Evolutionary conservation across 768 basidiomycete species (phyloP).

Genomic region (Mycena venus): DNA sequence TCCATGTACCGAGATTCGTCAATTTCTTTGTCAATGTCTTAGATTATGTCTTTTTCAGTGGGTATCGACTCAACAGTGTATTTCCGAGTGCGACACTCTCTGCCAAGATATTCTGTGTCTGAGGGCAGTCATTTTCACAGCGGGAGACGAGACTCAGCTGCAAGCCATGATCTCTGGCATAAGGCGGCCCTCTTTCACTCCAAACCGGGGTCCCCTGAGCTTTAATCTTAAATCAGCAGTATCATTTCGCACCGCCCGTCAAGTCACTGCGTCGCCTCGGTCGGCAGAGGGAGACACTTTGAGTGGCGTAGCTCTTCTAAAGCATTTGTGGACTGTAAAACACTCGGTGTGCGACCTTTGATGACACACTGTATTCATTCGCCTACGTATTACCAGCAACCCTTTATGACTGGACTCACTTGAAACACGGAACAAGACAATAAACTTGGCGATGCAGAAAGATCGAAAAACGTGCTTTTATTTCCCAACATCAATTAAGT

Average conservation of each 20-base stretch:
- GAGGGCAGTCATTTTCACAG: not conserved
- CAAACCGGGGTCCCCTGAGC: not conserved
- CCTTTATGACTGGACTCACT: not conserved
- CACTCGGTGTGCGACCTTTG: not conserved
- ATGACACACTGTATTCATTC: not conserved
- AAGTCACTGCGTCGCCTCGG: not conserved
- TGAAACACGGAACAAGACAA: too few relatives aligned
- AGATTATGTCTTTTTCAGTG: not conserved
- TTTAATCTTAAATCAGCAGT: not conserved
- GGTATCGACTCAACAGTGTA: not conserved
- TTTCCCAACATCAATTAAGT: too few relatives aligned
- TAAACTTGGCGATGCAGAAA: too few relatives aligned
- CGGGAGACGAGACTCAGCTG: not conserved
- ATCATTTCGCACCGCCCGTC: not conserved
- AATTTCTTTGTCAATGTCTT: not conserved
- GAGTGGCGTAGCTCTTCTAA: not conserved
- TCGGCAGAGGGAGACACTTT: slow-evolving; percentile 3
- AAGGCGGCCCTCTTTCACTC: not conserved
- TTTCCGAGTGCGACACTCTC: not conserved
- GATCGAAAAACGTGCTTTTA: too few relatives aligned
- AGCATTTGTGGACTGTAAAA: not conserved
- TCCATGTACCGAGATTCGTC: not conserved
- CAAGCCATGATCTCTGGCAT: not conserved
- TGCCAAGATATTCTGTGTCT: not conserved
- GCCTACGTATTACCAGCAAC: not conserved